These are phyloP conservation scores for Elongisporangium undulatum DNA, from an alignment of 352 stramenopile species.

Conservation along the genomic window DNA sequence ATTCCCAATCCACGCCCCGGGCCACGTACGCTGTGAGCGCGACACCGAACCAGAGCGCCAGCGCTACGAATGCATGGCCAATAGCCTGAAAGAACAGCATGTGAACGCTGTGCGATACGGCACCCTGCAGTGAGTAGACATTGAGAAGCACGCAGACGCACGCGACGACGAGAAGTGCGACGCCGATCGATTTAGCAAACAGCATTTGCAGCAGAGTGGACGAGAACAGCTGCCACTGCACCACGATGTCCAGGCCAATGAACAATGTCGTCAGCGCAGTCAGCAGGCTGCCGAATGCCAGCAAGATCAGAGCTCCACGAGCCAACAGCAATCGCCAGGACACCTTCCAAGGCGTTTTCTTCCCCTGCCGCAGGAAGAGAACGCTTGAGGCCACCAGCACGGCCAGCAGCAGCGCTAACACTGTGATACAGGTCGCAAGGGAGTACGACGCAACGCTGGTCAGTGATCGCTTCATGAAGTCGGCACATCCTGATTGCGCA, in stretches of 20 bases:
- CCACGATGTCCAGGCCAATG: slow-evolving; percentile 33
- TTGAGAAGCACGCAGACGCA: slow-evolving; percentile 24
- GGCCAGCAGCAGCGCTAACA: slow-evolving; percentile 11
- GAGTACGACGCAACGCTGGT: slow-evolving; percentile 11
- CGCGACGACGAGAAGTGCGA: slow-evolving; percentile 25
- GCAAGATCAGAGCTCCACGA: slow-evolving; percentile 6
- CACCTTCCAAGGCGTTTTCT: slow-evolving; percentile 9
- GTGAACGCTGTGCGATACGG: slow-evolving; percentile 30
- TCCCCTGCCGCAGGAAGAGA: slow-evolving; percentile 21
- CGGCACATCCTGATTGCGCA: slow-evolving; percentile 18
- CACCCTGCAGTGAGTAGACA: slow-evolving; percentile 26
- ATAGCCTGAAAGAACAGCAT: slow-evolving; percentile 35
- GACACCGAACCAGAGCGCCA: slow-evolving; percentile 24
- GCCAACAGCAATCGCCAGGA: slow-evolving; percentile 10
- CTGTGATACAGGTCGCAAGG: slow-evolving; percentile 5
- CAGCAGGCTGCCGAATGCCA: slow-evolving; percentile 15
- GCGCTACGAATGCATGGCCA: slow-evolving; percentile 3
- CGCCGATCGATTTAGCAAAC: slow-evolving; percentile 32
- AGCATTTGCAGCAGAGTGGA: slow-evolving; percentile 45
- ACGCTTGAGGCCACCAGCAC: slow-evolving; percentile 17
- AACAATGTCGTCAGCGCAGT: slow-evolving; percentile 23
- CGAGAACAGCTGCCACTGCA: slow-evolving; percentile 32
- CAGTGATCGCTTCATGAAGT: slow-evolving; percentile 29
- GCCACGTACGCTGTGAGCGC: slow-evolving; percentile 25
- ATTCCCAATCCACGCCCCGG: neutral